A percentile compares a stretch with the other conserved stretches of the same genome.
These are phyloP conservation scores for Paramyrothecium roridum DNA, from an alignment of 2,329 filamentous ascomycete genomes.

Conservation along the genomic window DNA sequence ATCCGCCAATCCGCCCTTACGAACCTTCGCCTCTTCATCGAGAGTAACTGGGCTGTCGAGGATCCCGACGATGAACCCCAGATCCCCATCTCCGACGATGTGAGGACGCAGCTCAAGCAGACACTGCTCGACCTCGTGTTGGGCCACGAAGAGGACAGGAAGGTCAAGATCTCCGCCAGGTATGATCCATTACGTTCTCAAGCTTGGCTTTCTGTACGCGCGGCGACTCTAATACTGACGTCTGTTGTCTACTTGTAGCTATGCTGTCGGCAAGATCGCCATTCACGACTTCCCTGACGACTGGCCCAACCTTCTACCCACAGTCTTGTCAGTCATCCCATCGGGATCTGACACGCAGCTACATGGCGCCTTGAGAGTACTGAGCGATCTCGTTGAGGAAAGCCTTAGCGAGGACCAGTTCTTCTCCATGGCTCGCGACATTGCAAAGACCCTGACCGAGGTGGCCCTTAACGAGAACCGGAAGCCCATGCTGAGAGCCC, in stretches of 20 bases:
- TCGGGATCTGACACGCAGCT: constrained; percentile 74
- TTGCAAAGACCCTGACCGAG: constrained; percentile 79
- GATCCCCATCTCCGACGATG: constrained; percentile 67
- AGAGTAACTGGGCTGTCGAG: constrained; percentile 77
- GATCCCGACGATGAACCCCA: constrained; percentile 63
- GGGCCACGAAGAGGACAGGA: constrained; percentile 71
- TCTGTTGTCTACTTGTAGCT: constrained; percentile 36
- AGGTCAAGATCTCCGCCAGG: constrained; percentile 85
- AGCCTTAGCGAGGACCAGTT: constrained; percentile 93
- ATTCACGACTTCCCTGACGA: constrained; percentile 89
- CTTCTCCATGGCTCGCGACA: constrained; percentile 81
- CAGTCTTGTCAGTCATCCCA: constrained; percentile 73
- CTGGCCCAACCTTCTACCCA: constrained; percentile 86
- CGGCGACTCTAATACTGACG: not conserved
- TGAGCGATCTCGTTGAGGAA: constrained; percentile 88
- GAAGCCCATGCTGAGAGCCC: constrained; percentile 72
- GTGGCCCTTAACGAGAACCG: constrained; percentile 74
- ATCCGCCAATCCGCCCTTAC: constrained; percentile 83
- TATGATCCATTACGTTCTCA: constrained; percentile 37
- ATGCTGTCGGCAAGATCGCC: constrained; percentile 88
- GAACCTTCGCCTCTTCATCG: constrained; percentile 77
- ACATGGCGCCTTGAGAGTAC: constrained; percentile 84
- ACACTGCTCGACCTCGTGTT: constrained; percentile 75
- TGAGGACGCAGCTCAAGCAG: constrained; percentile 70
- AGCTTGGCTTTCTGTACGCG: no score